phyloP scores from a whole-genome alignment of 2,329 filamentous ascomycete species.

The Bipolaris sorokiniana region DNA sequence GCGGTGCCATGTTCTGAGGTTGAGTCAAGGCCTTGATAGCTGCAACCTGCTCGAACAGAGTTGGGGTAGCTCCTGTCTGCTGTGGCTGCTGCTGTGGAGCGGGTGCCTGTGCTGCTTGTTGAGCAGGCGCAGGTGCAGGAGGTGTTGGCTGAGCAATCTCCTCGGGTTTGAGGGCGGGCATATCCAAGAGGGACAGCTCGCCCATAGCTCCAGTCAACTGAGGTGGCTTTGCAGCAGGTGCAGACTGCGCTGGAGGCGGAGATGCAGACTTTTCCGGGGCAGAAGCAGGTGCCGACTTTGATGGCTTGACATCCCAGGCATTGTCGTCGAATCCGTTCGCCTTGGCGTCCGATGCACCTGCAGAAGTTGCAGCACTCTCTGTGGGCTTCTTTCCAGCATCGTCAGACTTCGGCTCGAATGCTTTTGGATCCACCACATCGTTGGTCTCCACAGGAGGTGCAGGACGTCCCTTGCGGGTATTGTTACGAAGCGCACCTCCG shows the following conservation, averaged over 20 bases:
- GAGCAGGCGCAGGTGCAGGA: conserved; percentile 50
- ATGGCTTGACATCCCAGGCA: conserved; percentile 94
- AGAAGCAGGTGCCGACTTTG: conserved; percentile 59
- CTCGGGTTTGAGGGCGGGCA: conserved; percentile 53
- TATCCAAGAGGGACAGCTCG: conserved; percentile 67
- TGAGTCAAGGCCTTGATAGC: conserved; percentile 48
- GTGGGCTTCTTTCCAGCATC: conserved; percentile 52
- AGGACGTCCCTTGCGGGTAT: conserved; percentile 89
- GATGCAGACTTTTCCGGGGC: conserved; percentile 26
- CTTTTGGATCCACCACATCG: conserved; percentile 86
- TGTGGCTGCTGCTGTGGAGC: conserved; percentile 45
- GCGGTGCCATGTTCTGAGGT: conserved; percentile 48
- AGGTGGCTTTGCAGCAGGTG: conserved; percentile 43
- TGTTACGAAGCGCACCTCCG: conserved; percentile 89
- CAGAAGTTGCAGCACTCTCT: conserved; percentile 55
- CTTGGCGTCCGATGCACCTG: conserved; percentile 57
- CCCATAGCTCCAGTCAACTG: conserved; percentile 69
- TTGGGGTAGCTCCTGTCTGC: conserved; percentile 54
- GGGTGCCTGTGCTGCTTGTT: conserved; percentile 48
- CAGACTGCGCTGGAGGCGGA: conserved; percentile 50
- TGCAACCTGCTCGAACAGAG: conserved; percentile 47
- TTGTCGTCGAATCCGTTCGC: conserved; percentile 86
- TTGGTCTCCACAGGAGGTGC: conserved; percentile 84
- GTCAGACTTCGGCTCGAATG: conserved; percentile 69
- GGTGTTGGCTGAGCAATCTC: conserved; percentile 50